Conservation (phyloP, 2,329 filamentous ascomycete species). For the Bipolaris bicolor region DNA sequence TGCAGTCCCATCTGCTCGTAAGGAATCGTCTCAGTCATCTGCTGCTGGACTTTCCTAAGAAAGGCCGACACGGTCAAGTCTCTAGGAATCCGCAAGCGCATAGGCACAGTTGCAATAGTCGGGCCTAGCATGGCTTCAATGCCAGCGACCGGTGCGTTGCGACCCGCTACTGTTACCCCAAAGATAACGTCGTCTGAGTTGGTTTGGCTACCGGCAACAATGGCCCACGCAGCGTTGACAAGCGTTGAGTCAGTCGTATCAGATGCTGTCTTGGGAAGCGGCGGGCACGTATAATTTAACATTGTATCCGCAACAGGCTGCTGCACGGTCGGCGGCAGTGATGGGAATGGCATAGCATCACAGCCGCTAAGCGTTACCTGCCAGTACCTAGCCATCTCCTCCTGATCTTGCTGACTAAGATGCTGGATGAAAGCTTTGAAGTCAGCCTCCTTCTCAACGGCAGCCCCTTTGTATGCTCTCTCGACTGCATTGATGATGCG, state of each 20-base stretch:
- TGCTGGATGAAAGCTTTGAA: constrained; percentile 31
- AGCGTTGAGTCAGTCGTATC: constrained; percentile 18
- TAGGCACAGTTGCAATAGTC: no score
- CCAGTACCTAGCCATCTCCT: not conserved
- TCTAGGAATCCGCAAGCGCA: no score
- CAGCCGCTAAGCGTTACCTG: not conserved
- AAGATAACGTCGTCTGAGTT: constrained; percentile 2
- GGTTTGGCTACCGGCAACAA: constrained; percentile 29
- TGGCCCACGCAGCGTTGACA: constrained; percentile 39
- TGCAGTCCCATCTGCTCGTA: constrained; percentile 44
- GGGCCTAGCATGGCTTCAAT: constrained; percentile 47
- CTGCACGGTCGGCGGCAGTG: no score
- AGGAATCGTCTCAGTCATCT: constrained; percentile 28
- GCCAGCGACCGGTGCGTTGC: not conserved
- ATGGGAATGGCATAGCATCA: no score
- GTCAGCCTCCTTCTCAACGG: not conserved
- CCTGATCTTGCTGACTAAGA: not conserved
- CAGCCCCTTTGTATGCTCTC: constrained; percentile 8
- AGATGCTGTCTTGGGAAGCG: not conserved
- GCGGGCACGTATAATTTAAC: not conserved
- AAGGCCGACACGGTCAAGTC: no score
- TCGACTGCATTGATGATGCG: constrained; percentile 11
- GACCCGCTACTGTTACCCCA: not conserved
- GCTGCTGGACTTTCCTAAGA: no score
- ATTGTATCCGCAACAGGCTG: constrained; percentile 14